phyloP scores from a whole-genome alignment of 257 asterid genomes.

The Solanum stenotomum region DNA sequence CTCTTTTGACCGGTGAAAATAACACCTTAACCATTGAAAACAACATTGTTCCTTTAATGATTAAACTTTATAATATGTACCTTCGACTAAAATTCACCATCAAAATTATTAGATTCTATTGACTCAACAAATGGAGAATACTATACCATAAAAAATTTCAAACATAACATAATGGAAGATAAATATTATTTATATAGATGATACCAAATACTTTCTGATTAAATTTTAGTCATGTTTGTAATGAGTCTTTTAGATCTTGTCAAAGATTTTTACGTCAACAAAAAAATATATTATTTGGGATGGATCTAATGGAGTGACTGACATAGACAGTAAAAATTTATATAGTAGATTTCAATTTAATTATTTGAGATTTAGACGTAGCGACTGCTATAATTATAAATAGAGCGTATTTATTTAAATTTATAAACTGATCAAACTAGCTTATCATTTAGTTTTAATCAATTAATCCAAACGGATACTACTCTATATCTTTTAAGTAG shows the following conservation, averaged over 20 bases:
- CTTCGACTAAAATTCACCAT: background rate
- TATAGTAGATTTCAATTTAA: too few species aligned
- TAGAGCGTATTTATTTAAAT: too few species aligned
- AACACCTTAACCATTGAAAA: background rate
- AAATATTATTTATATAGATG: background rate
- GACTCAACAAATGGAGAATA: background rate
- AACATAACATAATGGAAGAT: background rate
- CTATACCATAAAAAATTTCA: background rate
- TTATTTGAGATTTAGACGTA: too few species aligned
- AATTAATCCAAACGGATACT: background rate
- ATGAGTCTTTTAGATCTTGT: background rate
- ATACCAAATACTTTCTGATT: background rate
- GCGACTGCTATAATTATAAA: background rate
- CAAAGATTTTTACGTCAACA: background rate
- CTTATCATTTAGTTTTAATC: too few species aligned
- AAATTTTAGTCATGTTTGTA: background rate
- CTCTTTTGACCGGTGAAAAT: background rate
- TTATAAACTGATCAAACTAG: too few species aligned
- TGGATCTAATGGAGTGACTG: too few species aligned
- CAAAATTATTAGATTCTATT: background rate
- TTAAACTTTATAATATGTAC: background rate
- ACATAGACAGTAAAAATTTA: background rate
- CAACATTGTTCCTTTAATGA: background rate
- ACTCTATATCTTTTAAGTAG: too few species aligned
- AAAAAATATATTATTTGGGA: background rate